phyloP scores from a whole-genome alignment of 345 rosid species.

The Camelina neglecta region DNA sequence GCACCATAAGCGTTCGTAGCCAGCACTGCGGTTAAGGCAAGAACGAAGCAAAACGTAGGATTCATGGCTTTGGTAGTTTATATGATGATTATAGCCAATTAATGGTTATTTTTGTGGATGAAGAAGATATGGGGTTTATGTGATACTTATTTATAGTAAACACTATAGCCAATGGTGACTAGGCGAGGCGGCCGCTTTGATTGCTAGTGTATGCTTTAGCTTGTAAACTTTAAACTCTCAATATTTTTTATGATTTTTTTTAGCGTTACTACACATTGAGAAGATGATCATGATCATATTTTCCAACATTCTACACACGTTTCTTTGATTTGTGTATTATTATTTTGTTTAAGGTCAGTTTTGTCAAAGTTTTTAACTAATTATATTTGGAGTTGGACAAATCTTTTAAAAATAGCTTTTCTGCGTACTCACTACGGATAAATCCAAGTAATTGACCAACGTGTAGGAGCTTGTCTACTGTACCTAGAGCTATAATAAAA shows the following conservation, averaged over 20 bases:
- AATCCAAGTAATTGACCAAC: not conserved
- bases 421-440: not conserved
- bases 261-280: not conserved
- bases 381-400: not conserved
- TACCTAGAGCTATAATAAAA: not conserved
- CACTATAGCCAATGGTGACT: slow-evolving; percentile 6
- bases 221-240: slow-evolving; percentile 22
- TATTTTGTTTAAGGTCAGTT: not conserved
- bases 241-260: slow-evolving; percentile 2
- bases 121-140: slow-evolving; percentile 14
- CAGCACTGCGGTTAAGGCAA: slow-evolving; percentile 26
- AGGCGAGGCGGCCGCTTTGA: slow-evolving; percentile 4
- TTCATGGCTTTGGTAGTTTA: slow-evolving; percentile 25
- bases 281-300: slow-evolving; percentile 3
- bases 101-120: slow-evolving; percentile 7
- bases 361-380: not conserved
- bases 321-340: not conserved
- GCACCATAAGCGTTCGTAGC: slow-evolving; percentile 9
- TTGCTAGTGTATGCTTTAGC: not conserved
- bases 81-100: not conserved
- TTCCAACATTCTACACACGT: slow-evolving; percentile 12
- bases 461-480: not conserved
- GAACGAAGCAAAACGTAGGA: slow-evolving; percentile 28
- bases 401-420: not conserved
- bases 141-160: slow-evolving; percentile 30